phyloP scores from a whole-genome alignment of 805 yeast species.

The Starmerella riodocensis region DNA sequence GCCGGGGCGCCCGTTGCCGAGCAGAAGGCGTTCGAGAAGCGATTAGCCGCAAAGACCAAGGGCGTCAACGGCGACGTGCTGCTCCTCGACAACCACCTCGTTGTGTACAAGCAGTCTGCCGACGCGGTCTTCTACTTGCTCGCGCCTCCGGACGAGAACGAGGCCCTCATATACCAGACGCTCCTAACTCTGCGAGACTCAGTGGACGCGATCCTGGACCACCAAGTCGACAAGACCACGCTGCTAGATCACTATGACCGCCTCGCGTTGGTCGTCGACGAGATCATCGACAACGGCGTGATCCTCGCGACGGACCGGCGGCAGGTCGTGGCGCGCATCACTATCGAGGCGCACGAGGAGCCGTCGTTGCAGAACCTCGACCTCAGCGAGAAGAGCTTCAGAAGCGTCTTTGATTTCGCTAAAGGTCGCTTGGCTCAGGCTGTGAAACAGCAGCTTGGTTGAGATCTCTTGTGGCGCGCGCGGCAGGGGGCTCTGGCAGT shows the following conservation, averaged over 20 bases:
- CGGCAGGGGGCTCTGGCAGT: too few relatives aligned
- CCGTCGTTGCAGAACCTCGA: constrained; percentile 31
- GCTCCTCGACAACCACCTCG: constrained; percentile 62
- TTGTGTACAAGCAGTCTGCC: constrained; percentile 74
- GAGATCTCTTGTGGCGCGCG: too few relatives aligned
- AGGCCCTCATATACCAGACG: constrained; percentile 60
- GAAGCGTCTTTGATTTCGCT: constrained; percentile 81
- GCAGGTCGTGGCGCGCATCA: constrained; percentile 77
- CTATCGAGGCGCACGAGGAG: constrained; percentile 71
- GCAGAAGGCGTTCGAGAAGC: constrained; percentile 66
- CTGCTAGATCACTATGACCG: constrained; percentile 74
- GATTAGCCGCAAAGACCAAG: constrained; percentile 59
- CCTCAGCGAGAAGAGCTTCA: constrained; percentile 36
- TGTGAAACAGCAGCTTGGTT: constrained; percentile 31
- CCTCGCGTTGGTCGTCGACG: constrained; percentile 77
- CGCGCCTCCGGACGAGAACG: constrained; percentile 74
- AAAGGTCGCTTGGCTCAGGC: constrained; percentile 52
- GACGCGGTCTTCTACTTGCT: constrained; percentile 63
- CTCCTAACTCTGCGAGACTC: constrained; percentile 71
- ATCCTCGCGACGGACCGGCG: constrained; percentile 81
- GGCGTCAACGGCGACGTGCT: constrained; percentile 70
- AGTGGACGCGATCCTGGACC: constrained; percentile 56
- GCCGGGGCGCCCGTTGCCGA: constrained; percentile 38
- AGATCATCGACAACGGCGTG: constrained; percentile 85
- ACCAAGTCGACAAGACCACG: constrained; percentile 61